Conservation (phyloP, 257 asterid genomes). For the Nicotiana sylvestris region DNA sequence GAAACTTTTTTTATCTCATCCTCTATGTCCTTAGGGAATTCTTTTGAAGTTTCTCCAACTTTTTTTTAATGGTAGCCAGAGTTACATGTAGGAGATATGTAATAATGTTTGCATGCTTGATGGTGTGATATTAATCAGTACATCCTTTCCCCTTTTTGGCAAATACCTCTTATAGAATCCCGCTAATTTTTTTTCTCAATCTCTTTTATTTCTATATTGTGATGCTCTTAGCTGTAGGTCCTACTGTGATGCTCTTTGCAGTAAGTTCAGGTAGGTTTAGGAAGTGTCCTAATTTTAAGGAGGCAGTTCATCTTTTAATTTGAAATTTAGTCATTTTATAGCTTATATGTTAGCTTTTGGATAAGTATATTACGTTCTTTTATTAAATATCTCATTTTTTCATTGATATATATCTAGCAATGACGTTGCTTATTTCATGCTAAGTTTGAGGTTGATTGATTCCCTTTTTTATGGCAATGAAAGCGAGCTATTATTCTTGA, state of each 20-base stretch:
- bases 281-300: neutral
- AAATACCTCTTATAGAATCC: neutral
- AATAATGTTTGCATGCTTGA: neutral
- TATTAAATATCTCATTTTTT: neutral
- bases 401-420: too few species aligned
- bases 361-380: neutral
- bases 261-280: neutral
- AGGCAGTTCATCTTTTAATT: neutral
- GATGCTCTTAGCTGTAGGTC: neutral
- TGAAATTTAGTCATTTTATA: neutral
- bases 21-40: neutral
- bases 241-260: neutral
- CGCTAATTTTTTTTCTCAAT: neutral
- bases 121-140: neutral
- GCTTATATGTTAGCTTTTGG: neutral
- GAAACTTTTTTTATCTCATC: neutral
- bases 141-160: neutral
- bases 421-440: too few species aligned
- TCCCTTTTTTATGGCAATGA: neutral
- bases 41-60: neutral
- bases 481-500: neutral
- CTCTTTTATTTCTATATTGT: neutral
- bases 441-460: neutral
- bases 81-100: neutral
- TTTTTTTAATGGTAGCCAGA: neutral